A percentile compares a stretch with the other conserved stretches of the same genome.
These are phyloP conservation scores for Dendrocalamus latiflorus DNA, from an alignment of 202 grass and related monocot species.

Conservation along the genomic window DNA sequence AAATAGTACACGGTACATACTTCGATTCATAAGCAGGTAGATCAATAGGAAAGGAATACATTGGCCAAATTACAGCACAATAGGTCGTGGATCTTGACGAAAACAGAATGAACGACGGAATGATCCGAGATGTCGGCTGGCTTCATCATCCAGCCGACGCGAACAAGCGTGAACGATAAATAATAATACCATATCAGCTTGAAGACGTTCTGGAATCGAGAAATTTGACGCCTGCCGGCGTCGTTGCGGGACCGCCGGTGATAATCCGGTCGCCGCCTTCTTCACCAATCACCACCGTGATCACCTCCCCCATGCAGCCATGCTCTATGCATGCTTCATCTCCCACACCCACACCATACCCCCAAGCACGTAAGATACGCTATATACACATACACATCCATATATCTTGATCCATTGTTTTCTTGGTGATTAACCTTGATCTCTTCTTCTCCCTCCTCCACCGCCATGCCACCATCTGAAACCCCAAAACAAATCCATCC, in stretches of 20 bases:
- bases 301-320: background rate
- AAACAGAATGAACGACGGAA: conserved; percentile 8
- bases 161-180: background rate
- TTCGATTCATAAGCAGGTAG: background rate
- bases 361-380: background rate
- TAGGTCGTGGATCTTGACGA: background rate
- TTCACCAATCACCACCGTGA: background rate
- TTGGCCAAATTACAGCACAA: background rate
- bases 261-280: background rate
- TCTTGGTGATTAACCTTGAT: background rate
- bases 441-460: background rate
- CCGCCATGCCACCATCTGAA: conserved; percentile 1
- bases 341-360: background rate
- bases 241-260: background rate
- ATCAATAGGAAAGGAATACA: background rate
- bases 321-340: conserved; percentile 5
- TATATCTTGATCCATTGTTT: background rate
- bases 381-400: background rate
- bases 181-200: background rate
- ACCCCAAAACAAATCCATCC: conserved; percentile 51
- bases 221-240: background rate
- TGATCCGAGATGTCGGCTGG: background rate
- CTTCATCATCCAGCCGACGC: background rate
- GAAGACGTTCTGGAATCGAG: conserved; percentile 3
- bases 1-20: conserved; percentile 16